phyloP scores from a whole-genome alignment of 371 early-diverging fungal species.

The Saksenaea oblongispora region DNA sequence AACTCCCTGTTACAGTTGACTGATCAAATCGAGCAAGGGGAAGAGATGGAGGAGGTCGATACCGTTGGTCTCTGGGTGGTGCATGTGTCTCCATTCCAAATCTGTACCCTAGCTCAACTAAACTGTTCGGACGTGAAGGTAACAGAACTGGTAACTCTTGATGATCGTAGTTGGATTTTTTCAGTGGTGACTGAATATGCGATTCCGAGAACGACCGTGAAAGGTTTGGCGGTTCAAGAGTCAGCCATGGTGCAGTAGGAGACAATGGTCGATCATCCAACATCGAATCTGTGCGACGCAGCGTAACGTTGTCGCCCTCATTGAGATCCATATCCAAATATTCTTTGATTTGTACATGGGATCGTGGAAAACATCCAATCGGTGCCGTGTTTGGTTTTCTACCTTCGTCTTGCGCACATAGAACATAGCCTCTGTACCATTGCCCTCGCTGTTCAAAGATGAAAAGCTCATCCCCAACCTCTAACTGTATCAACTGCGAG shows the following conservation, averaged over 20 bases:
- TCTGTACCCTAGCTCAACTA: background rate
- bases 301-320: background rate
- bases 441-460: conserved; percentile 55
- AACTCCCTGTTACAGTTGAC: conserved; percentile 55
- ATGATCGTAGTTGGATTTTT: background rate
- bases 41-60: conserved; percentile 39
- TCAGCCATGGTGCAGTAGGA: conserved; percentile 3
- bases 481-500: conserved; percentile 39
- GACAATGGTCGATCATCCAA: background rate
- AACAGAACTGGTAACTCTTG: background rate
- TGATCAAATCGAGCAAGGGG: conserved; percentile 55
- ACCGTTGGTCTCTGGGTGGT: background rate
- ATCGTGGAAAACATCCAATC: conserved; percentile 65
- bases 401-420: conserved; percentile 45
- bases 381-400: conserved; percentile 45
- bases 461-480: conserved; percentile 61
- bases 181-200: conserved; percentile 14
- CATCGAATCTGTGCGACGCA: conserved; percentile 1
- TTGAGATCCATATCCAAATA: conserved; percentile 40
- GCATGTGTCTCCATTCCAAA: background rate
- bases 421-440: conserved; percentile 73
- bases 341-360: conserved; percentile 59
- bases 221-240: conserved; percentile 11
- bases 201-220: conserved; percentile 38
- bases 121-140: conserved; percentile 1